Percentiles rank a stretch among this genome's conserved stretches.
Evolutionary conservation across 441 rosid genomes (phyloP).

Genomic region (Biscutella laevigata): DNA sequence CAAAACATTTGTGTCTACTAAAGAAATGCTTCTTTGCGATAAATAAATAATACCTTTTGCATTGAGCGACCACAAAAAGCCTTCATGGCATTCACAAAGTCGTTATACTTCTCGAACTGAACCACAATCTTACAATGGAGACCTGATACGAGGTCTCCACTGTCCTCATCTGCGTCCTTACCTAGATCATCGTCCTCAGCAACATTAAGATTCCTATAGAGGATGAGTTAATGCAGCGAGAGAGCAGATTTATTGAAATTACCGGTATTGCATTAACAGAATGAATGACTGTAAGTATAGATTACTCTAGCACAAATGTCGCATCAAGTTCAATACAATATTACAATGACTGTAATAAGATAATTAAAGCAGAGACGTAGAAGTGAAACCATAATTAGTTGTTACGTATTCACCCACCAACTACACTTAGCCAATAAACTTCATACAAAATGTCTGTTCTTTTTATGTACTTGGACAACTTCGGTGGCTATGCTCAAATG

Average conservation of each 20-base stretch:
- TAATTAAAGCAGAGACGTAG: neutral
- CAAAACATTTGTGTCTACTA: neutral
- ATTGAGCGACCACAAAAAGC: constrained; percentile 72
- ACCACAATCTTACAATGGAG: constrained; percentile 88
- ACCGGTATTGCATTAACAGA: neutral
- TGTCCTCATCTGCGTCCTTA: constrained; percentile 42
- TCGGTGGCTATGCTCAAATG: neutral
- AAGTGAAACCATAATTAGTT: neutral
- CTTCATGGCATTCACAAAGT: constrained; percentile 65
- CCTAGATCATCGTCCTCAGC: constrained; percentile 68
- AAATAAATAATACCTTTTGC: constrained; percentile 49
- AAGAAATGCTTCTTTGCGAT: constrained; percentile 1
- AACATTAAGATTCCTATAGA: constrained; percentile 70
- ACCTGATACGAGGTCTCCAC: constrained; percentile 53
- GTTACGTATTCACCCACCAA: neutral
- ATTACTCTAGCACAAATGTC: neutral
- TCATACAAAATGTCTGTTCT: neutral
- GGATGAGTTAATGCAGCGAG: constrained; percentile 20
- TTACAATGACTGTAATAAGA: neutral
- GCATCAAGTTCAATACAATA: neutral
- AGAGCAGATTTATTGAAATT: constrained; percentile 10
- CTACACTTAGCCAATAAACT: neutral
- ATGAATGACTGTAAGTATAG: neutral
- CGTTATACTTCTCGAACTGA: constrained; percentile 69
- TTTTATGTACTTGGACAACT: neutral